These are phyloP conservation scores for Pythium aphanidermatum DNA, from an alignment of 352 stramenopile species.

Conservation along the genomic window DNA sequence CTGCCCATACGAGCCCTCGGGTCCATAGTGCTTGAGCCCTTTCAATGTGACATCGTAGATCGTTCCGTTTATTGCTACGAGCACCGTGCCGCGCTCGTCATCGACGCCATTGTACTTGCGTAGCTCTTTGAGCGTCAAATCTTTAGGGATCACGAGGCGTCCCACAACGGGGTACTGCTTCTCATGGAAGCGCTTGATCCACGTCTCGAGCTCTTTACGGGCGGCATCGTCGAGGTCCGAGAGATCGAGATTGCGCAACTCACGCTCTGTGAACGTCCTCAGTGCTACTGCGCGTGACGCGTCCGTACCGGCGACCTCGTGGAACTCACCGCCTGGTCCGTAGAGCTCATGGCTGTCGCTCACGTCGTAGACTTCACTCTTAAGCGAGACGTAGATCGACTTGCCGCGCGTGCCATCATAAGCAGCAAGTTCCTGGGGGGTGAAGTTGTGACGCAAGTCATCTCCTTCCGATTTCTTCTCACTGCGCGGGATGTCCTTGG, in stretches of 20 bases:
- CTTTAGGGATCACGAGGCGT: slow-evolving; percentile 54
- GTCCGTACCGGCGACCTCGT: slow-evolving; percentile 88
- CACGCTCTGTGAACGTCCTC: slow-evolving; percentile 70
- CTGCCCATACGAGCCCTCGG: slow-evolving; percentile 85
- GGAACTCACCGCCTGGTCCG: slow-evolving; percentile 79
- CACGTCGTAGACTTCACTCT: slow-evolving; percentile 93
- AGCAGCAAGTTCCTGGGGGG: slow-evolving; percentile 57
- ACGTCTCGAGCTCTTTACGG: slow-evolving; percentile 45
- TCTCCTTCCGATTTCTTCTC: not conserved
- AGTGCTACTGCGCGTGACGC: slow-evolving; percentile 86
- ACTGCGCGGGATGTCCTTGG: slow-evolving; percentile 6
- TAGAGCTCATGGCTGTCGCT: slow-evolving; percentile 85
- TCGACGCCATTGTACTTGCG: slow-evolving; percentile 62
- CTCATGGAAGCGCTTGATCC: slow-evolving; percentile 85
- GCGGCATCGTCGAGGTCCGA: slow-evolving; percentile 30
- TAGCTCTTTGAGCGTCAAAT: slow-evolving; percentile 63
- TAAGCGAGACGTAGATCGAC: slow-evolving; percentile 88
- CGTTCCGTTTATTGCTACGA: slow-evolving; percentile 82
- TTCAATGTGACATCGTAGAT: slow-evolving; percentile 94
- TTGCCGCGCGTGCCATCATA: slow-evolving; percentile 83
- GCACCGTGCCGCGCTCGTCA: slow-evolving; percentile 67
- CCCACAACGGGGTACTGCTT: slow-evolving; percentile 89
- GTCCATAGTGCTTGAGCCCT: slow-evolving; percentile 88
- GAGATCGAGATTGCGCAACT: slow-evolving; percentile 51
- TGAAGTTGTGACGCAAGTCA: slow-evolving; percentile 55